Percentiles rank a stretch among this genome's conserved stretches.
Conservation (phyloP, 805 yeast species). For the Candida oleophila region DNA sequence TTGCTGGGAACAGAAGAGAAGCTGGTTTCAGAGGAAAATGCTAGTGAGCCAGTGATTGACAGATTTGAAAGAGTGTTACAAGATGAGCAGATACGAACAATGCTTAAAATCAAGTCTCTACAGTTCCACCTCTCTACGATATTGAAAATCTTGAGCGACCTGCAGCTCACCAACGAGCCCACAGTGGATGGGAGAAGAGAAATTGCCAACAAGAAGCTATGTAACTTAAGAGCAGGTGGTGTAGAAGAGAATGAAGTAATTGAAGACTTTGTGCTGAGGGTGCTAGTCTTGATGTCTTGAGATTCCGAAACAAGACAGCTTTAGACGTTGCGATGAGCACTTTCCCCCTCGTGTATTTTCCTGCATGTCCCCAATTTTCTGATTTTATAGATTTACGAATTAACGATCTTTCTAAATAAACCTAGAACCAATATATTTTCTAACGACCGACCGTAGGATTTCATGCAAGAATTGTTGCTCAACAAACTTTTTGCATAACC, state of each 20-base stretch:
- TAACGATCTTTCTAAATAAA: no score
- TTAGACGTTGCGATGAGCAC: no score
- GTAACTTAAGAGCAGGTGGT: conserved; percentile 63
- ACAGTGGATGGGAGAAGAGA: conserved; percentile 54
- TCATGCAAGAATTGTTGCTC: no score
- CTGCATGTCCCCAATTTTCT: no score
- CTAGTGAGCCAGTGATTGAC: neutral
- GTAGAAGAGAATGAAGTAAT: conserved; percentile 63
- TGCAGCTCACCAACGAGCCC: conserved; percentile 46
- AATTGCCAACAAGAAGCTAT: conserved; percentile 60
- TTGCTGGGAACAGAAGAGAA: neutral
- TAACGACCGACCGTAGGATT: no score
- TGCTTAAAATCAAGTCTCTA: conserved; percentile 53
- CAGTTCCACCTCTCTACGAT: conserved; percentile 55
- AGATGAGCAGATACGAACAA: conserved; percentile 44
- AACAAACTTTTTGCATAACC: no score
- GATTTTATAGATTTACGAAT: no score
- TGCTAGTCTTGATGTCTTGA: conserved; percentile 23
- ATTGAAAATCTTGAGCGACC: conserved; percentile 46
- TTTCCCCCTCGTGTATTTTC: no score
- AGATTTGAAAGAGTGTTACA: conserved; percentile 26
- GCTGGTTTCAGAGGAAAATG: neutral
- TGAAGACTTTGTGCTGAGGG: conserved; percentile 61
- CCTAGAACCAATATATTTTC: no score
- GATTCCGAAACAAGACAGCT: no score